Conservation (phyloP, 306 rosid species). For the Abrus precatorius region DNA sequence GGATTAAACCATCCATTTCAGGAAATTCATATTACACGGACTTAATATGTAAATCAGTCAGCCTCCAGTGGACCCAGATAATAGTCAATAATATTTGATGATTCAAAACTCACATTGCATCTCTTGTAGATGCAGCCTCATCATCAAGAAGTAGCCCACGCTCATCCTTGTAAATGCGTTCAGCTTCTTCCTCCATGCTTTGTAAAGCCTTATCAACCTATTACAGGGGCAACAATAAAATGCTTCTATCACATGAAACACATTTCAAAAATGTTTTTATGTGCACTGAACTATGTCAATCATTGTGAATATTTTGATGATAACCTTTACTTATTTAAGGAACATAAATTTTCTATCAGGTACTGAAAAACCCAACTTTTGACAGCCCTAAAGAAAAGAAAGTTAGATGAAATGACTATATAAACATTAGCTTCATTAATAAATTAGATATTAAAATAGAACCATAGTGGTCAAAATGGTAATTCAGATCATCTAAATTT, state of each 20-base stretch:
- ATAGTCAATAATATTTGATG: constrained; percentile 1
- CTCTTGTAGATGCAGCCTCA: constrained; percentile 97
- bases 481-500: not conserved
- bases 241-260: constrained; percentile 1
- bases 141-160: constrained; percentile 84
- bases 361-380: constrained; percentile 2
- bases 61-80: constrained; percentile 12
- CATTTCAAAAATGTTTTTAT: not conserved
- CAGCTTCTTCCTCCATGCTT: constrained; percentile 95
- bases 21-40: constrained; percentile 16
- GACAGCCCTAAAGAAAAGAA: not conserved
- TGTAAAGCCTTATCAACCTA: constrained; percentile 93
- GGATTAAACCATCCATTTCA: constrained; percentile 13
- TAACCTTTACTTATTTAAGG: constrained; percentile 9
- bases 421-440: constrained; percentile 2
- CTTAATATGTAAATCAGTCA: not conserved
- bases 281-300: not conserved
- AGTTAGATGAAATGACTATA: constrained; percentile 15
- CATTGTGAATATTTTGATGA: not conserved
- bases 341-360: constrained; percentile 5
- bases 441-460: constrained; percentile 16
- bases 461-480: not conserved
- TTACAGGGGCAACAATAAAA: constrained; percentile 30
- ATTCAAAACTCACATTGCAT: constrained; percentile 84
- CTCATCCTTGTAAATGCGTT: constrained; percentile 93